A percentile compares a stretch with the other conserved stretches of the same genome.
Conservation (phyloP, 179 eudicot species). For the Carnegiea gigantea region DNA sequence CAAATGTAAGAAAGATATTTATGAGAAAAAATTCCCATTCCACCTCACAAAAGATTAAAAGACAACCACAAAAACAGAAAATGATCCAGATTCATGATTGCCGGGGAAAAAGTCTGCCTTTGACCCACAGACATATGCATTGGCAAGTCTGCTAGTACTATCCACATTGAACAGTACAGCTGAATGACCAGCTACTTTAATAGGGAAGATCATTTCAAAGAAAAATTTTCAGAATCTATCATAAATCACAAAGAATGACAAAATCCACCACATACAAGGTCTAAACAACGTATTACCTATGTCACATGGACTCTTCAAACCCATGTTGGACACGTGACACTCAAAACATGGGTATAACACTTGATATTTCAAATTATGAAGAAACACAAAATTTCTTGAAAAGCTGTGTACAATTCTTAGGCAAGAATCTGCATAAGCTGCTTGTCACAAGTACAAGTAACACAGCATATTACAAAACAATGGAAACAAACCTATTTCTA, state of each 20-base stretch:
- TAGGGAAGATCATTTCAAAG: neutral
- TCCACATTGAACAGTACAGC: neutral
- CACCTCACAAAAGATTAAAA: neutral
- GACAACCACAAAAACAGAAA: neutral
- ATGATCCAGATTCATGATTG: neutral
- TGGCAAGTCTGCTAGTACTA: neutral
- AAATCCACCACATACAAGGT: neutral
- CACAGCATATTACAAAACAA: neutral
- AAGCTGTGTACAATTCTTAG: neutral
- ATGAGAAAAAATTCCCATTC: neutral
- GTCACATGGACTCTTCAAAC: neutral
- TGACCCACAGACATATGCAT: neutral
- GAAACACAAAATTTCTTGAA: neutral
- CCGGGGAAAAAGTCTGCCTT: neutral
- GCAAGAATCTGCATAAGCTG: neutral
- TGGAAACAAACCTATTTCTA: neutral
- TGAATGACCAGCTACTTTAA: neutral
- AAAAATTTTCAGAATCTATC: neutral
- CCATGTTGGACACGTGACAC: neutral
- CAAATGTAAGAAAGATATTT: neutral
- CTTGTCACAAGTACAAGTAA: neutral
- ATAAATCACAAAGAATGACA: neutral
- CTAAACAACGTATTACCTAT: neutral
- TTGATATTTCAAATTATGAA: neutral
- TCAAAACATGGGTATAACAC: neutral